A percentile compares a stretch with the other conserved stretches of the same genome.
These are phyloP conservation scores for Saccharomycodes ludwigii DNA, from an alignment of 805 yeast species.

Conservation along the genomic window DNA sequence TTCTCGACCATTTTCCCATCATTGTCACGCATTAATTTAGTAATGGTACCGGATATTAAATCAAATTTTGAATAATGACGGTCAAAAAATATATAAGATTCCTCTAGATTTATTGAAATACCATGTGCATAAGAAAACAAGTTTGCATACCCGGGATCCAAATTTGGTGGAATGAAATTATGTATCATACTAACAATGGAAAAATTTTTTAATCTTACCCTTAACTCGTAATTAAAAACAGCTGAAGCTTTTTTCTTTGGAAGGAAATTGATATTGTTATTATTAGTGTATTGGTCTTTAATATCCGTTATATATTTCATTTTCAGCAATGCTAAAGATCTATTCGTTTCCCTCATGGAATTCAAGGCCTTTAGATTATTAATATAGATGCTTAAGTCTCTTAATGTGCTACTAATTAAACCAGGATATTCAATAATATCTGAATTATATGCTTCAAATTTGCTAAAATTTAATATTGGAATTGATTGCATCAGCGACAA, in stretches of 20 bases:
- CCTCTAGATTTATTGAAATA: conserved; percentile 11
- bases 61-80: conserved; percentile 7
- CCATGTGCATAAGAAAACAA: conserved; percentile 19
- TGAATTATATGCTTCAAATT: conserved; percentile 15
- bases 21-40: conserved; percentile 15
- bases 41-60: conserved; percentile 11
- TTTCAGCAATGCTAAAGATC: neutral
- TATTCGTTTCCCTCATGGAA: neutral
- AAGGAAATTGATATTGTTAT: neutral
- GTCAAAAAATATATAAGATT: conserved; percentile 11
- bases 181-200: conserved; percentile 14
- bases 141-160: conserved; percentile 16
- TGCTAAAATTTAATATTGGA: conserved; percentile 19
- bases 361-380: conserved; percentile 15
- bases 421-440: conserved; percentile 1
- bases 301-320: neutral
- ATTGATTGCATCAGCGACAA: too few relatives aligned
- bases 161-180: conserved; percentile 10
- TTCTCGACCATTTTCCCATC: conserved; percentile 8
- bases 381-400: conserved; percentile 16
- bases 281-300: conserved; percentile 11
- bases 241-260: neutral
- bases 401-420: conserved; percentile 10
- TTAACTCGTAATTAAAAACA: conserved; percentile 3
- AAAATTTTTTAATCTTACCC: conserved; percentile 17